These are phyloP conservation scores for Neonectria faginata DNA, from an alignment of 2,329 filamentous ascomycete genomes.

Conservation along the genomic window DNA sequence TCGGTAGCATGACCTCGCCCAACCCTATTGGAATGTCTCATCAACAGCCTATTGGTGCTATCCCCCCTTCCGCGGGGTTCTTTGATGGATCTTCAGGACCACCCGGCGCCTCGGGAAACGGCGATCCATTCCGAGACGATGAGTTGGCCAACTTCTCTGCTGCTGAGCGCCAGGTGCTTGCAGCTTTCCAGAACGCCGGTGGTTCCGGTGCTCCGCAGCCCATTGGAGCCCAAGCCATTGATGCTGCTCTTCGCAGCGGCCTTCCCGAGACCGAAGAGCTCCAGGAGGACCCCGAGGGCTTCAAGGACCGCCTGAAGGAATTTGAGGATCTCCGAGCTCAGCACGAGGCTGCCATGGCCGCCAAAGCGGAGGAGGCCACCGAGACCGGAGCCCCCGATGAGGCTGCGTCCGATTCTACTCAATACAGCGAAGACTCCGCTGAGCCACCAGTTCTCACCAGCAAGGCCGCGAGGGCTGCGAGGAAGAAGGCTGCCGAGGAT, in stretches of 20 bases:
- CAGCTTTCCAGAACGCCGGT: constrained; percentile 48
- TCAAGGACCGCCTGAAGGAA: constrained; percentile 80
- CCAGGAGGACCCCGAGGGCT: constrained; percentile 67
- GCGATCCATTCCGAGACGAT: constrained; percentile 75
- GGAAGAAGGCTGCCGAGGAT: constrained; percentile 51
- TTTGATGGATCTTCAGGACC: constrained; percentile 69
- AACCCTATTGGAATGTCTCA: constrained; percentile 73
- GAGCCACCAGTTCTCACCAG: constrained; percentile 34
- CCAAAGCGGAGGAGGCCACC: constrained; percentile 45
- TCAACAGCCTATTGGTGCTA: constrained; percentile 64
- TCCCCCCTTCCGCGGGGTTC: constrained; percentile 74
- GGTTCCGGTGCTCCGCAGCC: constrained; percentile 51
- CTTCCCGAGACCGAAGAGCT: constrained; percentile 65
- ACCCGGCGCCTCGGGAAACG: constrained; percentile 48
- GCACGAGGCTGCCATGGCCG: constrained; percentile 68
- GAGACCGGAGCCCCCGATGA: constrained; percentile 52
- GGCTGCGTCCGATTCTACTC: constrained; percentile 19
- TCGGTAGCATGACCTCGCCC: constrained; percentile 93
- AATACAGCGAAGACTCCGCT: constrained; percentile 28
- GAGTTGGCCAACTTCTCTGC: constrained; percentile 75
- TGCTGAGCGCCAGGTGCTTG: constrained; percentile 65
- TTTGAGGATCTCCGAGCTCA: constrained; percentile 84
- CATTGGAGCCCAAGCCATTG: constrained; percentile 50
- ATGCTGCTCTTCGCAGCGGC: constrained; percentile 56
- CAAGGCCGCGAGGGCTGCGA: constrained; percentile 46